Evolutionary conservation across 208 protist genomes (phyloP).

Genomic region (Trichomonas tenax): DNA sequence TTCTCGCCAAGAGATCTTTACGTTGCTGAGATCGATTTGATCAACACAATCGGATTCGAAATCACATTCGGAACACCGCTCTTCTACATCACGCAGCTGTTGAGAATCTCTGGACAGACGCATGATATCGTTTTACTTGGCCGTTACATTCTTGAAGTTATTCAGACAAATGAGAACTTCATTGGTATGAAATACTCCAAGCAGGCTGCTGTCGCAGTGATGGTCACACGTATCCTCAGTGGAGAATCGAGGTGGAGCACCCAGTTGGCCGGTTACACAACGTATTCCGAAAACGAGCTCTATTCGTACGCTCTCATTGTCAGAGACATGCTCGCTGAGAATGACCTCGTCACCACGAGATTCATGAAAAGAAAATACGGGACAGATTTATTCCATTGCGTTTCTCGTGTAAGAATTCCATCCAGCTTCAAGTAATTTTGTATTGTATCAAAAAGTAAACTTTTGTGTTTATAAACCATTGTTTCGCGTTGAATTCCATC

Average conservation of each 20-base stretch:
- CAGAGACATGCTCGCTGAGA: neutral
- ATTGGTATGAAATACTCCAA: neutral
- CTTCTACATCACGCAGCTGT: neutral
- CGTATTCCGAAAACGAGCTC: neutral
- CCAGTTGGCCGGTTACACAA: neutral
- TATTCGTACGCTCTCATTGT: neutral
- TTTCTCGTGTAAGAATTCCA: neutral
- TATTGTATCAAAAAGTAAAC: neutral
- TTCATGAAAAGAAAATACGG: slow-evolving; percentile 10
- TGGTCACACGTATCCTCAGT: neutral
- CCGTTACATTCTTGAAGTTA: neutral
- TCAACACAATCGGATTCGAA: neutral
- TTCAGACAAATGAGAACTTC: neutral
- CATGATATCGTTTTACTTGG: neutral
- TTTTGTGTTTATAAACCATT: neutral
- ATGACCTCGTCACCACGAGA: neutral
- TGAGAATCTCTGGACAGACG: neutral
- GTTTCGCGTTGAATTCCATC: neutral
- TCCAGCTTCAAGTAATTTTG: neutral
- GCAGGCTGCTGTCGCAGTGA: neutral
- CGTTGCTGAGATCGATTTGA: neutral
- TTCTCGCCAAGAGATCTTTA: neutral
- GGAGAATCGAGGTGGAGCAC: neutral
- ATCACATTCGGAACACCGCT: neutral
- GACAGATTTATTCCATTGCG: neutral